A percentile compares a stretch with the other conserved stretches of the same genome.
phyloP scores from a whole-genome alignment of 2,329 filamentous ascomycete genomes.

The Nectriaceae sp. region DNA sequence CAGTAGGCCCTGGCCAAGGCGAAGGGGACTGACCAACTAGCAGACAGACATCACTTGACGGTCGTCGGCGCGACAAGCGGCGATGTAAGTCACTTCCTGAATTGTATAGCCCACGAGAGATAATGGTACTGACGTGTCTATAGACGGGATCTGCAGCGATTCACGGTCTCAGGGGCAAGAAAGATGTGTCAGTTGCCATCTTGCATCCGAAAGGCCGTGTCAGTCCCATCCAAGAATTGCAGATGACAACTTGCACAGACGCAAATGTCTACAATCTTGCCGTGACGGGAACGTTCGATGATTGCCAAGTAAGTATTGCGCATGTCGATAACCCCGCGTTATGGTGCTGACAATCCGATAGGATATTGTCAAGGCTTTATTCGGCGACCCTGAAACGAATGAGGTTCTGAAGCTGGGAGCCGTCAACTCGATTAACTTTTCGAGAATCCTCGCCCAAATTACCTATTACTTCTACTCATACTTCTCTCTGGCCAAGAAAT shows the following conservation, averaged over 20 bases:
- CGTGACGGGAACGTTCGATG: constrained; percentile 86
- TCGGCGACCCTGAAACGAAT: constrained; percentile 84
- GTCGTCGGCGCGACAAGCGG: constrained; percentile 86
- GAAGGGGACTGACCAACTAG: constrained; percentile 24
- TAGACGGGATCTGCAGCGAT: constrained; percentile 84
- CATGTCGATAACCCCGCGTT: too few species aligned
- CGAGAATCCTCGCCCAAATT: constrained; percentile 92
- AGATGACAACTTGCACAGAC: constrained; percentile 93
- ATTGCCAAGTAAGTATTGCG: too few species aligned
- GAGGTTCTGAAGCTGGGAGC: constrained; percentile 80
- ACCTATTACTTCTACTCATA: constrained; percentile 97
- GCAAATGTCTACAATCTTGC: constrained; percentile 87
- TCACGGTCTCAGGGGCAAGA: constrained; percentile 62
- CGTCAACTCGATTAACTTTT: constrained; percentile 97
- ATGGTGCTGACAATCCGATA: too few species aligned
- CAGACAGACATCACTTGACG: constrained; percentile 76
- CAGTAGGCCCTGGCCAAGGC: not conserved
- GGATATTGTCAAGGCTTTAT: constrained; percentile 84
- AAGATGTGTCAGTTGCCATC: constrained; percentile 94
- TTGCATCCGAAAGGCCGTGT: constrained; percentile 87
- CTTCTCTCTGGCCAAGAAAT: constrained; percentile 71
- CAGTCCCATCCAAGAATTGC: constrained; percentile 86
- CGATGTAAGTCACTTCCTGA: constrained; percentile 43
- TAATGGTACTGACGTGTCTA: constrained; percentile 1
- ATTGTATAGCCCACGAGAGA: too few species aligned